phyloP scores from a whole-genome alignment of 2,329 filamentous ascomycete genomes.

The Cercospora nicotianae region DNA sequence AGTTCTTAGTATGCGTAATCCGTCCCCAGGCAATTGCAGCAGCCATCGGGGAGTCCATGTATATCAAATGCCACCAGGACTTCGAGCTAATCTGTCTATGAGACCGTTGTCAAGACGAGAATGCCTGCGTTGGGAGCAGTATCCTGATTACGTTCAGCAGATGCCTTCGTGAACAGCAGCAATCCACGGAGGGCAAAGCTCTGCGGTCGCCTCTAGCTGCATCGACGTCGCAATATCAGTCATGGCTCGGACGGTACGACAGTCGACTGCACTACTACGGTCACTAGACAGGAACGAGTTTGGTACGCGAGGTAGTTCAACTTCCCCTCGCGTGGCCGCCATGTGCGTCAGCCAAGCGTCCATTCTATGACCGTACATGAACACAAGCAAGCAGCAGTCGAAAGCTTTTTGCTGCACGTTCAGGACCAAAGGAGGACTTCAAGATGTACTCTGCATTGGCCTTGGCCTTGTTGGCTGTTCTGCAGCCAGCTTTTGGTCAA shows the following conservation, averaged over 20 bases:
- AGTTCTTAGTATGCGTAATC: not conserved
- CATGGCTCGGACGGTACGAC: not conserved
- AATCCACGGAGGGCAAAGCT: too few species aligned
- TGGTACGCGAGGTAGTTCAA: not conserved
- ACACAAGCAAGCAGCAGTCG: not conserved
- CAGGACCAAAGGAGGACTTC: not conserved
- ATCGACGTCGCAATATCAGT: not conserved
- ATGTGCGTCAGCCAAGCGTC: conserved; percentile 4
- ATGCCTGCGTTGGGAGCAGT: too few species aligned
- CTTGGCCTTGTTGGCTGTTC: not conserved
- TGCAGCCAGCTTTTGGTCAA: not conserved
- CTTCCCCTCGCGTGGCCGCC: not conserved
- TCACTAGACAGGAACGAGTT: not conserved
- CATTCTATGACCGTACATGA: not conserved
- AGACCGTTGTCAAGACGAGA: too few species aligned
- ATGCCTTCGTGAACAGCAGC: too few species aligned
- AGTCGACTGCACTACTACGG: not conserved
- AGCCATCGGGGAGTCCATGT: not conserved
- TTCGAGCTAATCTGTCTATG: too few species aligned
- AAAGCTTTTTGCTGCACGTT: not conserved
- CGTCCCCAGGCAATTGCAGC: not conserved
- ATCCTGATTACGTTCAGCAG: too few species aligned
- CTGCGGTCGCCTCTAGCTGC: not conserved
- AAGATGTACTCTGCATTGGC: not conserved
- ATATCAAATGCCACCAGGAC: not conserved